A percentile compares a stretch with the other conserved stretches of the same genome.
Conservation (phyloP, 2,329 filamentous ascomycete genomes). For the Microsporum ferrugineum region DNA sequence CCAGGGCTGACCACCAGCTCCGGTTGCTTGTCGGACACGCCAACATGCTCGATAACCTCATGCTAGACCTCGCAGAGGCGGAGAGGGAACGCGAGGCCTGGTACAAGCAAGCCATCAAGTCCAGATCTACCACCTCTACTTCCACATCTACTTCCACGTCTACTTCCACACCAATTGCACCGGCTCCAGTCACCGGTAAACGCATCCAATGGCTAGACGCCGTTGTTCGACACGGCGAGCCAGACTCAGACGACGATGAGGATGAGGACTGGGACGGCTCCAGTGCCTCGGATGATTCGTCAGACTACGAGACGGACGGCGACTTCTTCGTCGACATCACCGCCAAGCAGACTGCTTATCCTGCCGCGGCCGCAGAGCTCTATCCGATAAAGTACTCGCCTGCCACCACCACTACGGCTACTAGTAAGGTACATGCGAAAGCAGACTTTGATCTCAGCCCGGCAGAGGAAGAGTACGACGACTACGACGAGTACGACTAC, state of each 20-base stretch:
- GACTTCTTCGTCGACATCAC: neutral
- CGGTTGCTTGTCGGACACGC: slow-evolving; percentile 92
- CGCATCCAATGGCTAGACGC: slow-evolving; percentile 39
- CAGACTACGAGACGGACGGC: slow-evolving; percentile 36
- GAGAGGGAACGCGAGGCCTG: slow-evolving; percentile 92
- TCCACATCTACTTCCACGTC: slow-evolving; percentile 35
- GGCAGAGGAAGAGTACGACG: slow-evolving; percentile 31
- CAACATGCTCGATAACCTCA: slow-evolving; percentile 92
- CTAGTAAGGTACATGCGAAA: neutral
- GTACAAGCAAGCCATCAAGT: slow-evolving; percentile 92
- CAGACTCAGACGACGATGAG: slow-evolving; percentile 31
- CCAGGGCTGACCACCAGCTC: slow-evolving; percentile 84
- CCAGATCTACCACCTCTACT: neutral
- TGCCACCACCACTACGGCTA: neutral
- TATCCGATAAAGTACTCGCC: neutral
- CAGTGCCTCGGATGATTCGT: slow-evolving; percentile 30
- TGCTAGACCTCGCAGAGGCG: slow-evolving; percentile 82
- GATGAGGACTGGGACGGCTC: slow-evolving; percentile 43
- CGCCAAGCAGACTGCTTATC: neutral
- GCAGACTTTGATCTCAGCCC: slow-evolving; percentile 9
- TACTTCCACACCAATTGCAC: slow-evolving; percentile 16
- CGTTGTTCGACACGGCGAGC: slow-evolving; percentile 59
- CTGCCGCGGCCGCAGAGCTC: neutral
- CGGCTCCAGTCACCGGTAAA: neutral
- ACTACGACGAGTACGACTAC: slow-evolving; percentile 13